Base-by-base conservation (phyloP, 768 basidiomycete genomes). In the Hortiboletus campestris region DNA sequence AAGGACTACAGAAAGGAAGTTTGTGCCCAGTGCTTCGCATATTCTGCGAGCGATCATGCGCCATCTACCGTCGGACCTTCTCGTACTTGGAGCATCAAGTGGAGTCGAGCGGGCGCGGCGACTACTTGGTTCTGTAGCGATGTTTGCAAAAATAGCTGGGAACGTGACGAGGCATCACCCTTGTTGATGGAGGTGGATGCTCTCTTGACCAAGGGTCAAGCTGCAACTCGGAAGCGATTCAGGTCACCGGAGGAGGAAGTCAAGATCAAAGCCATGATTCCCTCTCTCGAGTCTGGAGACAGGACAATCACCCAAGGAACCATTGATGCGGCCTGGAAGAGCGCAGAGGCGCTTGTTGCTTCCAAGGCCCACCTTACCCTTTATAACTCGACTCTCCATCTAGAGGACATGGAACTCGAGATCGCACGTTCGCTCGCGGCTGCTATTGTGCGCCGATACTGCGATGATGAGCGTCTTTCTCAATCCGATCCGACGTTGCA, bases 1-100 rank as follows among this genome's bases (percentile, higher is more conserved):
- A 82, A 78, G 62, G 79, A 80, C 57, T 88, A 85, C 59, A 77
- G 84, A 39, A 84, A 81, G 65, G 85, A 86, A 65, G 84, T 86
- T 45, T 88, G 86, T 60, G 80, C 78, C 11, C 72, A 80, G 63
- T 88, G 86, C 68, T 87, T 84, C 64, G 76, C 78, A 38, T 86
- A 87, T 63, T 76, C 81, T 25, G 69, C 65, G 22, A 63, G 72
- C 53, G 70, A 71, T 48, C 46, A 66, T 17, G 57, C 53, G 1
- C 57, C 56, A 13, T 53, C 36, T 13, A 53, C 41, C n/a, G 61
- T 68, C 32, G 45, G 49, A 32, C 22, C 54, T 19, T 66, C 68
- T 44, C 70, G 69, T 71, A 73, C 56, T 64, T 85, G 84, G 84
- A 76, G 64, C 39, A 61, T 78, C 60, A 75, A 71, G 53, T 67